A percentile compares a stretch with the other conserved stretches of the same genome.
Conservation (phyloP, 2,329 filamentous ascomycete genomes). For the Clonostachys chloroleuca region DNA sequence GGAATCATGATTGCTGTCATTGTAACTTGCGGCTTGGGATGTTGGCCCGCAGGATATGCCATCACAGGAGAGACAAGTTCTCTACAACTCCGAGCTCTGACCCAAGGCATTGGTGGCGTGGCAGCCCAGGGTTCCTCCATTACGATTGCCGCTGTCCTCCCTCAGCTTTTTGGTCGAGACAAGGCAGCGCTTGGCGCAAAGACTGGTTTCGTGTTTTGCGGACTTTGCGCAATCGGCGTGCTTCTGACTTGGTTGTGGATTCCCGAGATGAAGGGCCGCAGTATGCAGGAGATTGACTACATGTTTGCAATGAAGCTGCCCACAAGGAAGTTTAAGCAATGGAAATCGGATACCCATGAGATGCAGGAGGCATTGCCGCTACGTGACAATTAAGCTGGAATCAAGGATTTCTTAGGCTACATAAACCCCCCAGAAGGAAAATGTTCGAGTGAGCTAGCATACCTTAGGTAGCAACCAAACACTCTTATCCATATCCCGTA, state of each 20-base stretch:
- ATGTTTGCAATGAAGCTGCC: conserved; percentile 14
- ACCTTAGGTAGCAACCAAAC: too few relatives aligned
- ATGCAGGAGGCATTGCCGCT: too few relatives aligned
- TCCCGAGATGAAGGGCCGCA: conserved; percentile 44
- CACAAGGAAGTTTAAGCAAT: neutral
- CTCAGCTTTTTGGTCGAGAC: conserved; percentile 19
- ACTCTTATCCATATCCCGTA: too few relatives aligned
- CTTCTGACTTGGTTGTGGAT: conserved; percentile 32
- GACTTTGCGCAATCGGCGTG: conserved; percentile 16
- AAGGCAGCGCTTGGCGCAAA: conserved; percentile 29
- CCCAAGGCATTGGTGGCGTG: conserved; percentile 32
- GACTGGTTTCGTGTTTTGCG: conserved; percentile 32
- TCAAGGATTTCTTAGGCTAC: too few relatives aligned
- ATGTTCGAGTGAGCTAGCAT: too few relatives aligned
- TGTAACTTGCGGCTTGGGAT: conserved; percentile 32
- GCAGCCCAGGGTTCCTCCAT: conserved; percentile 28
- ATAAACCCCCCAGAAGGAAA: too few relatives aligned
- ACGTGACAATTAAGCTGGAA: too few relatives aligned
- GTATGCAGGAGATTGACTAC: conserved; percentile 36
- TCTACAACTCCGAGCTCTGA: conserved; percentile 10
- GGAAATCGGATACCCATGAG: neutral
- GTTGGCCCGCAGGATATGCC: conserved; percentile 34
- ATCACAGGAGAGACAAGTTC: conserved; percentile 23
- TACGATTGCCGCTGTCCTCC: conserved; percentile 12
- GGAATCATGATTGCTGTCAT: conserved; percentile 5